These are phyloP conservation scores for Lecanoromycetidae sp. DNA, from an alignment of 2,329 filamentous ascomycete genomes.

Conservation along the genomic window DNA sequence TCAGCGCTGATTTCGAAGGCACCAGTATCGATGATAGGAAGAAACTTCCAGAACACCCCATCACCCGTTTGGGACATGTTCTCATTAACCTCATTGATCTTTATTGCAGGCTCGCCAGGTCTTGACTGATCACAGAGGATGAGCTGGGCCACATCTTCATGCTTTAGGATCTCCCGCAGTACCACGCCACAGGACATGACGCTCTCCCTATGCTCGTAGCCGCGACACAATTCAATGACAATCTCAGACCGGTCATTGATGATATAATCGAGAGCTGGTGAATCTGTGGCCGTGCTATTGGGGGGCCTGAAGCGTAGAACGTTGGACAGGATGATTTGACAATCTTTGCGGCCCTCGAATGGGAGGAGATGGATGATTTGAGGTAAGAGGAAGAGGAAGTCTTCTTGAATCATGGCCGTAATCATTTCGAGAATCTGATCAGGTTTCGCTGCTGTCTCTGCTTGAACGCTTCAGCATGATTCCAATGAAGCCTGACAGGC, in stretches of 20 bases:
- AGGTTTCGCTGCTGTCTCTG: slow-evolving; percentile 74
- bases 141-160: slow-evolving; percentile 78
- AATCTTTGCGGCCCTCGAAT: slow-evolving; percentile 93
- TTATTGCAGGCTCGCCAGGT: slow-evolving; percentile 60
- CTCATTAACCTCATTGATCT: slow-evolving; percentile 60
- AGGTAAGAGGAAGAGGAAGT: slow-evolving; percentile 74
- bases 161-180: slow-evolving; percentile 77
- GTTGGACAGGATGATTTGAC: slow-evolving; percentile 89
- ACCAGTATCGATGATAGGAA: slow-evolving; percentile 92
- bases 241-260: slow-evolving; percentile 78
- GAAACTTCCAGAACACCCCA: slow-evolving; percentile 93
- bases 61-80: slow-evolving; percentile 62
- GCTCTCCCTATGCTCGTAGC: slow-evolving; percentile 82
- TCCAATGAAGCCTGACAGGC: not conserved
- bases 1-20: slow-evolving; percentile 95
- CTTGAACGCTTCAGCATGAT: not conserved
- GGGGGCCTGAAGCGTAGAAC: slow-evolving; percentile 79
- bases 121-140: slow-evolving; percentile 85
- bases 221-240: slow-evolving; percentile 74
- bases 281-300: slow-evolving; percentile 55
- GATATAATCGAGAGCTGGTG: slow-evolving; percentile 77
- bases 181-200: slow-evolving; percentile 85
- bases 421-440: slow-evolving; percentile 83
- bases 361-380: slow-evolving; percentile 72
- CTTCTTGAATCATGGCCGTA: slow-evolving; percentile 73